A percentile compares a stretch with the other conserved stretches of the same genome.
phyloP scores from a whole-genome alignment of 768 basidiomycete species.

The Suillus occidentalis region DNA sequence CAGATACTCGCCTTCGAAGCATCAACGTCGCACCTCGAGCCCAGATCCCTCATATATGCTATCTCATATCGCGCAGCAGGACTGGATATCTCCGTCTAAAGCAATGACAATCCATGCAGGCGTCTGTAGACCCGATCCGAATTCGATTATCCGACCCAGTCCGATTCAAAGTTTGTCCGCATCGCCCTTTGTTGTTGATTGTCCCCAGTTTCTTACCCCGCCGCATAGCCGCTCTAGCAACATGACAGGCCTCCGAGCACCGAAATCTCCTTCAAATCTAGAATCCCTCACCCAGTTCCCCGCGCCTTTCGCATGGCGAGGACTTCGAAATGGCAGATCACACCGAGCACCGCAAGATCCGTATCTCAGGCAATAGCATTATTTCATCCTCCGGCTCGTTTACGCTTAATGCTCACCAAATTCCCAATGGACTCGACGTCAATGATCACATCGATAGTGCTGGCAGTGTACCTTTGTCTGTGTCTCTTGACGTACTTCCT shows the following conservation, averaged over 20 bases:
- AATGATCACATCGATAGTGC: neutral
- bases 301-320: neutral
- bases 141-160: neutral
- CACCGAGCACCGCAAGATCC: constrained; percentile 11
- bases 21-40: constrained; percentile 21
- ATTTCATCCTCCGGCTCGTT: constrained; percentile 31
- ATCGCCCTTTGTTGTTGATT: constrained; percentile 17
- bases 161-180: constrained; percentile 5
- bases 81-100: constrained; percentile 17
- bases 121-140: neutral
- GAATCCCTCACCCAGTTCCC: neutral
- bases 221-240: constrained; percentile 9
- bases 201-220: constrained; percentile 29
- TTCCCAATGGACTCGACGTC: neutral
- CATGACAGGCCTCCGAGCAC: neutral
- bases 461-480: constrained; percentile 1
- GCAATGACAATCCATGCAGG: constrained; percentile 4
- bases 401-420: constrained; percentile 16
- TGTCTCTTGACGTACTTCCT: neutral
- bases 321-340: constrained; percentile 23
- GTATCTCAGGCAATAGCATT: constrained; percentile 28
- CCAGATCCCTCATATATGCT: constrained; percentile 31
- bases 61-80: constrained; percentile 14
- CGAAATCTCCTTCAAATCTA: neutral
- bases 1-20: constrained; percentile 18